Conservation (phyloP, 73 alveolate genomes). For the Symbiodinium natans region DNA sequence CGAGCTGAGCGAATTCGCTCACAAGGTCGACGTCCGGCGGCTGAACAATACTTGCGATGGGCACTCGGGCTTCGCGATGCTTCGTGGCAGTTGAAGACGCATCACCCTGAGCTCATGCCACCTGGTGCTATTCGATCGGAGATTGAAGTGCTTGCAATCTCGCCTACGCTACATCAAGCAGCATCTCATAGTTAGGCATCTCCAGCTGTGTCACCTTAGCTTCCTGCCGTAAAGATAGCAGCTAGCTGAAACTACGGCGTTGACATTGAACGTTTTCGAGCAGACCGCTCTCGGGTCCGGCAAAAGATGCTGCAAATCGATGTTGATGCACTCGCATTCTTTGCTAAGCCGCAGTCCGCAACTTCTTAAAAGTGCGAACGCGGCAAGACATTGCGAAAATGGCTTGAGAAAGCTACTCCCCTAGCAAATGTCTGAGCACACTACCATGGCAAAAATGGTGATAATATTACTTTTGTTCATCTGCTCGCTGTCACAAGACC, state of each 20-base stretch:
- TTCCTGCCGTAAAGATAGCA: no score
- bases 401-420: not conserved
- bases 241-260: no score
- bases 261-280: no score
- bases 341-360: not conserved
- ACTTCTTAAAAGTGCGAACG: not conserved
- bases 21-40: not conserved
- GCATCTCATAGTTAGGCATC: not conserved
- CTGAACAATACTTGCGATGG: no score
- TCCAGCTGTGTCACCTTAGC: no score
- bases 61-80: no score
- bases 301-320: not conserved
- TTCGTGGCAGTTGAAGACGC: not conserved
- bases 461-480: no score
- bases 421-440: not conserved
- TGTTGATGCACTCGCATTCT: conserved; percentile 1
- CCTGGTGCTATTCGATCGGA: conserved; percentile 4
- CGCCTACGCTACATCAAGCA: not conserved
- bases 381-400: not conserved
- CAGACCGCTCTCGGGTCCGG: no score
- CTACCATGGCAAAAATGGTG: no score
- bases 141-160: conserved; percentile 11
- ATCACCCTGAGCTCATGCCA: not conserved
- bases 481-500: no score
- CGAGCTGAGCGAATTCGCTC: not conserved